phyloP scores from a whole-genome alignment of 2,329 filamentous ascomycete genomes.

The Epichloe amarillans region DNA sequence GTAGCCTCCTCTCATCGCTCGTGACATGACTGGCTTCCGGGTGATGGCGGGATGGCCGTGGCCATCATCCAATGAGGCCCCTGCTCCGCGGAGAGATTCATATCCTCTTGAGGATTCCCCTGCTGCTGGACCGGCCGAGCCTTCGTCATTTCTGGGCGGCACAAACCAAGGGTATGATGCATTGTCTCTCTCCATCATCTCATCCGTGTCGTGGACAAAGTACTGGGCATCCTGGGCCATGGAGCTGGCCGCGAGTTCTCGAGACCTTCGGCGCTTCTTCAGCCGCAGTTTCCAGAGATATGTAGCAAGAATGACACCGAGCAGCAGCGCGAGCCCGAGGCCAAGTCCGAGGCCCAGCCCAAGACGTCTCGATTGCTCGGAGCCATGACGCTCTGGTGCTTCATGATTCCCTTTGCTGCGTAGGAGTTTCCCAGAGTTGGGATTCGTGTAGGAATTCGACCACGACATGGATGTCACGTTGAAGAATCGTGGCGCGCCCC shows the following conservation, averaged over 20 bases:
- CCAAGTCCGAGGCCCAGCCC: slow-evolving; percentile 55
- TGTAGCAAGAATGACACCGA: slow-evolving; percentile 31
- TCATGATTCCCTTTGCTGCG: slow-evolving; percentile 3
- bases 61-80: slow-evolving; percentile 3
- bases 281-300: slow-evolving; percentile 37
- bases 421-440: slow-evolving; percentile 11
- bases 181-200: slow-evolving; percentile 31
- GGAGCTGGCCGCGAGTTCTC: slow-evolving; percentile 32
- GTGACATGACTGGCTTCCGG: slow-evolving; percentile 20
- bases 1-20: slow-evolving; percentile 18
- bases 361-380: slow-evolving; percentile 20
- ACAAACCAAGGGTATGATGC: background rate
- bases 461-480: slow-evolving; percentile 46
- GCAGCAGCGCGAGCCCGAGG: slow-evolving; percentile 33
- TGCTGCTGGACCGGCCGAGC: slow-evolving; percentile 4
- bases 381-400: slow-evolving; percentile 11
- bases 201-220: slow-evolving; percentile 30
- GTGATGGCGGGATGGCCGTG: slow-evolving; percentile 23
- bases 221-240: slow-evolving; percentile 36
- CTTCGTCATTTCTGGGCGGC: background rate
- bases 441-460: slow-evolving; percentile 37
- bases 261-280: slow-evolving; percentile 22
- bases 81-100: slow-evolving; percentile 30
- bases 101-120: slow-evolving; percentile 33
- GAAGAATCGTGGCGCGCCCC: slow-evolving; percentile 29